phyloP scores from a whole-genome alignment of 164 flowering plant genomes.

The Nelumbo lutea region DNA sequence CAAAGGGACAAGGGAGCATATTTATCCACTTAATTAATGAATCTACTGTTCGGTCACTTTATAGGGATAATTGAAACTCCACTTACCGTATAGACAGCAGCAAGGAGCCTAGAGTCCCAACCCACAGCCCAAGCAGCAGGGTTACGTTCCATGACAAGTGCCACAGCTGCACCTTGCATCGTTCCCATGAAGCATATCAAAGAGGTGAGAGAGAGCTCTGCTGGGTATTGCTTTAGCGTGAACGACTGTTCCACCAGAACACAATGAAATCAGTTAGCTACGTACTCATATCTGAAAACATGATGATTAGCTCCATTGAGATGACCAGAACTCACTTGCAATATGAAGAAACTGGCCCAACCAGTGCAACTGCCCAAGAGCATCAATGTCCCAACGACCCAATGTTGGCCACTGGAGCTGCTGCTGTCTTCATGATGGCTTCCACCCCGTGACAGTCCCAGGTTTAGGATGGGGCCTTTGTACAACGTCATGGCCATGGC shows the following conservation, averaged over 20 bases:
- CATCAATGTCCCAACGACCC: constrained; percentile 64
- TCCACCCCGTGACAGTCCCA: constrained; percentile 21
- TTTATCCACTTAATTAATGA: too few species aligned
- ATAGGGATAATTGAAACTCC: neutral
- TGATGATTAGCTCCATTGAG: neutral
- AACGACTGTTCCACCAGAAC: constrained; percentile 37
- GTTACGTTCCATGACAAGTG: constrained; percentile 58
- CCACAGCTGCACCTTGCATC: constrained; percentile 48
- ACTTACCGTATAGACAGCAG: constrained; percentile 73
- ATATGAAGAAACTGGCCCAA: constrained; percentile 73
- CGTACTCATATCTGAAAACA: too few species aligned
- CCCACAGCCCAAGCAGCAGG: constrained; percentile 65
- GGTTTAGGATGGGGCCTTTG: constrained; percentile 69
- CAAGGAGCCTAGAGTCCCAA: constrained; percentile 69
- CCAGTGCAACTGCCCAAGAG: constrained; percentile 47
- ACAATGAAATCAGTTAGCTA: neutral
- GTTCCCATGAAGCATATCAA: constrained; percentile 66
- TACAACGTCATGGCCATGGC: constrained; percentile 88
- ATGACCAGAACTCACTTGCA: constrained; percentile 46
- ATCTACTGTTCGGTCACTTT: too few species aligned
- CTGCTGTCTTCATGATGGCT: constrained; percentile 20
- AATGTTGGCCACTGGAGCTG: constrained; percentile 35
- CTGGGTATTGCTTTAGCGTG: constrained; percentile 70
- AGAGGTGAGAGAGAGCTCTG: constrained; percentile 68
- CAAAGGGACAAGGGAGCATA: too few species aligned